Percentiles rank a stretch among this genome's conserved stretches.
These are phyloP conservation scores for Ceratocystis destructans DNA, from an alignment of 2,329 filamentous ascomycete genomes.

Conservation along the genomic window DNA sequence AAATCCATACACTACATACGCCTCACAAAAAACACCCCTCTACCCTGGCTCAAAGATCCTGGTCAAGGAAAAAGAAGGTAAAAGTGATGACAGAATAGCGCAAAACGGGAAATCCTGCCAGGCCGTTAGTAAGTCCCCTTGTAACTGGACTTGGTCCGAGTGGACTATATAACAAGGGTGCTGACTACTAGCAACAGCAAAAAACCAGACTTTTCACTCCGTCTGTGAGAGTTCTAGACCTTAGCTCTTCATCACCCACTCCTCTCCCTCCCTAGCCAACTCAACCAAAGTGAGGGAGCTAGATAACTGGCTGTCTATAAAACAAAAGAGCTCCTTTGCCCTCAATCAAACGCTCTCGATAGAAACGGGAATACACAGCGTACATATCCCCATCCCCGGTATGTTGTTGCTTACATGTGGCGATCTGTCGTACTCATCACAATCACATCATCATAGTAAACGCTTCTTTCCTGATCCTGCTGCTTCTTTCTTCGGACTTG, in stretches of 20 bases:
- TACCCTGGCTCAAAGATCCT: neutral
- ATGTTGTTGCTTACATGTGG: neutral
- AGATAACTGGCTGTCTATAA: neutral
- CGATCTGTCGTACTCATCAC: neutral
- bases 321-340: neutral
- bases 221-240: slow-evolving; percentile 20
- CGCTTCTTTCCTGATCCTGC: neutral
- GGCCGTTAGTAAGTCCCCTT: slow-evolving; percentile 2
- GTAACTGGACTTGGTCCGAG: neutral
- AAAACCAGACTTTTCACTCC: slow-evolving; percentile 17
- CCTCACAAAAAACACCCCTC: neutral
- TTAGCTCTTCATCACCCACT: slow-evolving; percentile 20
- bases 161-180: neutral
- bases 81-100: slow-evolving; percentile 3
- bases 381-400: too few species aligned
- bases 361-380: too few species aligned
- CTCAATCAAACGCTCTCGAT: neutral
- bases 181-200: neutral
- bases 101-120: slow-evolving; percentile 8
- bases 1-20: neutral
- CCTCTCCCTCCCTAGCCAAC: neutral
- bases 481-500: neutral
- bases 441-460: slow-evolving; percentile 9
- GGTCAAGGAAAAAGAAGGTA: neutral
- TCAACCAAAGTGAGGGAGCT: neutral